Evolutionary conservation across 2,329 filamentous ascomycete genomes (phyloP), one percentile per base, ranked within the genome.

Genomic region (Nemania serpens): DNA sequence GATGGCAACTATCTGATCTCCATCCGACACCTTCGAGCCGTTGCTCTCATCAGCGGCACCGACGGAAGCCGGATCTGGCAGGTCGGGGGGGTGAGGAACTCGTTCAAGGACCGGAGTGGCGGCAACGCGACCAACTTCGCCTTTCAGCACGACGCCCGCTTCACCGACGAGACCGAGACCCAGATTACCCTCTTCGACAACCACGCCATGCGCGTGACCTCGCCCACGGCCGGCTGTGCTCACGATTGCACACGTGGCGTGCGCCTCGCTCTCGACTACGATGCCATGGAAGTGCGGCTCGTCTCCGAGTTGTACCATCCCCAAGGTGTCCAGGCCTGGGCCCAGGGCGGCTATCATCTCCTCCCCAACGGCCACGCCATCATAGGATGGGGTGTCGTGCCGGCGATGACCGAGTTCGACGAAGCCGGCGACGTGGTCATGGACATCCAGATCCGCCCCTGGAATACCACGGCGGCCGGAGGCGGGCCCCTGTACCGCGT

Each of bases 321-420:
- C 10, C 59, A 50, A 12, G 64, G 68, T 53, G 68, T 71, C 46
- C 79, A 80, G 61, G 77, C 78, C 6, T 78, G 75, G n/a, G 68
- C 69, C 6, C 78, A 81, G 60, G 78, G 78, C 9, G 78, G 75
- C 4, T 79, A 82, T 34, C 84, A 88, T 64, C 67, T 84, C 5
- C 76, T 88, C 0, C 78, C 81, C 0, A 80, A 80, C 54, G 81
- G 81, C 36, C 82, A 84, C 59, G 79, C 79, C 6, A 73, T 87
- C 43, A 79, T 87, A 36, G 82, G 83, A 63, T 88, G 84, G 84
- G 84, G 85, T 4, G 78, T 77, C 0, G 76, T 78, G 17, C 80
- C 80, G 0, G 79, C 78, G 2, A 67, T 81, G 20, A 83, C 79
- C 6, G 81, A 81, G 64, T 78, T 82, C 66, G 75, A 75, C 0